These are phyloP conservation scores for Sphagnum magellanicum DNA, from an alignment of 228 moss, liverwort and hornwort genomes.

Conservation along the genomic window DNA sequence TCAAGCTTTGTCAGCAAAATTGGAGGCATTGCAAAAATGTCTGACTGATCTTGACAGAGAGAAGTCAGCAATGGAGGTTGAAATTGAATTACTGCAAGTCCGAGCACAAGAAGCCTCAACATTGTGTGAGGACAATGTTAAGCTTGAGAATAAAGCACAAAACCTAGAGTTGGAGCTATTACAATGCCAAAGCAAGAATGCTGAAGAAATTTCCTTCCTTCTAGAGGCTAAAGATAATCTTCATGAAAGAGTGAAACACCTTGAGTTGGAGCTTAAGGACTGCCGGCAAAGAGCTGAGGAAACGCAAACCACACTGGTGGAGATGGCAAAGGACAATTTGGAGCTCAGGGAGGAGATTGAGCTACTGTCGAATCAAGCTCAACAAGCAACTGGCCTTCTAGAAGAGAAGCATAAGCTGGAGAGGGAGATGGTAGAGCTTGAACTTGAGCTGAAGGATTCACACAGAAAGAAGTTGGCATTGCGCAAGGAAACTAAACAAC, in stretches of 20 bases:
- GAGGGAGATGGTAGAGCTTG: slow-evolving; percentile 22
- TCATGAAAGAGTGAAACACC: slow-evolving; percentile 12
- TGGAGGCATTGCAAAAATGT: slow-evolving; percentile 5
- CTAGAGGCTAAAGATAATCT: slow-evolving; percentile 15
- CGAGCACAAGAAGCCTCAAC: slow-evolving; percentile 5
- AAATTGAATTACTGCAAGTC: background rate
- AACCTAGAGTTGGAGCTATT: slow-evolving; percentile 10
- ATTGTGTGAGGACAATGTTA: slow-evolving; percentile 17
- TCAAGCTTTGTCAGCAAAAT: slow-evolving; percentile 8
- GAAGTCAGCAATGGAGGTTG: slow-evolving; percentile 9
- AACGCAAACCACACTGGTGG: slow-evolving; percentile 24
- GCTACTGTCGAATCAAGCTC: slow-evolving; percentile 10
- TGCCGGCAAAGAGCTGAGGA: slow-evolving; percentile 25
- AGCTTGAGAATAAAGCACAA: slow-evolving; percentile 13
- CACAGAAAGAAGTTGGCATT: slow-evolving; percentile 11
- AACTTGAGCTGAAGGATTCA: slow-evolving; percentile 15
- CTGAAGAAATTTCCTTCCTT: slow-evolving; percentile 11
- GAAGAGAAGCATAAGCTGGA: slow-evolving; percentile 37
- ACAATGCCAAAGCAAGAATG: slow-evolving; percentile 7
- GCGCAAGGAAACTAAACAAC: slow-evolving; percentile 20
- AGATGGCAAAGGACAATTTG: slow-evolving; percentile 28
- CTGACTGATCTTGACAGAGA: slow-evolving; percentile 17
- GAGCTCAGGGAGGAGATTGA: slow-evolving; percentile 31
- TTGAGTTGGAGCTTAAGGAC: slow-evolving; percentile 25
- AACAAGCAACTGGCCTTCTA: slow-evolving; percentile 9